Base-by-base conservation (phyloP, 352 stramenopile genomes). In the Phytophthora sojae region DNA sequence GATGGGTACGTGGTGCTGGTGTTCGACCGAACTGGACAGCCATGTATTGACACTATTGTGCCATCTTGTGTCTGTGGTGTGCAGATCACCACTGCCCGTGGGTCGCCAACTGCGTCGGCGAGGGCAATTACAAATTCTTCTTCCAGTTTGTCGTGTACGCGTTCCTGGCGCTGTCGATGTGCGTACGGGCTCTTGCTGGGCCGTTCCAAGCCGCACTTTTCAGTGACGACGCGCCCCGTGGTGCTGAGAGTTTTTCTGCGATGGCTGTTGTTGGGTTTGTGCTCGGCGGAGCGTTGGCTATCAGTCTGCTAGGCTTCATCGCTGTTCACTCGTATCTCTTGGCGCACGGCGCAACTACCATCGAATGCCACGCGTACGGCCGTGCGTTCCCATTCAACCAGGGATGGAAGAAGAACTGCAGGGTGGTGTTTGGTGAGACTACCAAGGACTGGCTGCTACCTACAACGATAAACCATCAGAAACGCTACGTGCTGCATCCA, bases 11-110 rank as follows among this genome's bases (percentile, higher is more conserved):
- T 67, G 37, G 8, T 45, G 37, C 37, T 45, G 15, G 37, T 14
- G 4, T 45, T 45, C 17, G 5, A 45, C 14, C 2, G 37, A 19
- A 7, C 37, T 8, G n/a, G 12, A 19, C 11, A 30, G 49, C 17
- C 8, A 44, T 4, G 47, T 26, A 49, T 59, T 63, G 56, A 71
- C 29, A 14, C 37, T 7, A 19, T 12, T 57, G 2, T 53, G 21
- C 3, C 44, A 47, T 14, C 39, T 12, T 70, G 53, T 64, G 23
- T 64, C 23, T 23, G 6, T 71, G 21, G 54, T n/a, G 14, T 29
- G 44, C 60, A 96, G 98, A 99, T 79, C 98, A 99, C 89, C 97
- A 99, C 80, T 99, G 97, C 78, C 97, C 97, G 15, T 99, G 97
- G 97, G 93, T 96, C 50, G 88, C 82, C 11, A 96, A 96, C 69